Evolutionary conservation across 768 basidiomycete genomes (phyloP).

Genomic region (Fistulinella prunicolor): DNA sequence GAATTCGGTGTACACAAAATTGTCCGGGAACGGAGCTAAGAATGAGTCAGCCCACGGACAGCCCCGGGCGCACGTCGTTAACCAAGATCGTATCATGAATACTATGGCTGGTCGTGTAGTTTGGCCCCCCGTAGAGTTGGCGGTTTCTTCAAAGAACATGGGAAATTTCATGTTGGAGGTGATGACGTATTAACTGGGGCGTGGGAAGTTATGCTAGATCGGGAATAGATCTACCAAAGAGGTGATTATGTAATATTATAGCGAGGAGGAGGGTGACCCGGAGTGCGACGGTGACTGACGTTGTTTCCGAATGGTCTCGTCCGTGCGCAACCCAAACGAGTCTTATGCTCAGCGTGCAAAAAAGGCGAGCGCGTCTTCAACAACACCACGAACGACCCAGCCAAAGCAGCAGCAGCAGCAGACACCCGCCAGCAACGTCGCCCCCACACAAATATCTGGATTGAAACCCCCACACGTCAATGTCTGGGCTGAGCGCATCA

Average conservation of each 20-base stretch:
- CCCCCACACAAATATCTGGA: neutral
- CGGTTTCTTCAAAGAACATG: no score
- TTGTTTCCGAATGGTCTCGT: conserved; percentile 32
- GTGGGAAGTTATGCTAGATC: conserved; percentile 16
- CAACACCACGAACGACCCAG: neutral
- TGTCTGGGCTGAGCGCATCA: conserved; percentile 43
- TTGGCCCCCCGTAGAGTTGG: no score
- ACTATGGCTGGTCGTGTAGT: no score
- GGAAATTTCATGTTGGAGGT: no score
- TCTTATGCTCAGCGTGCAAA: conserved; percentile 59
- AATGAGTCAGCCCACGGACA: no score
- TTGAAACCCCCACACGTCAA: conserved; percentile 31
- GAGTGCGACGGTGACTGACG: conserved; percentile 23
- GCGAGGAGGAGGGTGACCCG: conserved; percentile 14
- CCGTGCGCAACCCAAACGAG: conserved; percentile 38
- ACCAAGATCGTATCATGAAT: no score
- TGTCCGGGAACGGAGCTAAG: no score
- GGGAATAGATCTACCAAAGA: conserved; percentile 7
- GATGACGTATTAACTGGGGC: conserved; percentile 1
- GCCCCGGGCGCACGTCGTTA: no score
- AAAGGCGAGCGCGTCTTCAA: conserved; percentile 33
- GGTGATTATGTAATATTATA: conserved; percentile 18
- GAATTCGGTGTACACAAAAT: no score
- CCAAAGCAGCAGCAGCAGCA: conserved; percentile 3
- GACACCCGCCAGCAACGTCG: neutral